Conservation (phyloP, 2,329 filamentous ascomycete genomes). For the Knufia fluminis region DNA sequence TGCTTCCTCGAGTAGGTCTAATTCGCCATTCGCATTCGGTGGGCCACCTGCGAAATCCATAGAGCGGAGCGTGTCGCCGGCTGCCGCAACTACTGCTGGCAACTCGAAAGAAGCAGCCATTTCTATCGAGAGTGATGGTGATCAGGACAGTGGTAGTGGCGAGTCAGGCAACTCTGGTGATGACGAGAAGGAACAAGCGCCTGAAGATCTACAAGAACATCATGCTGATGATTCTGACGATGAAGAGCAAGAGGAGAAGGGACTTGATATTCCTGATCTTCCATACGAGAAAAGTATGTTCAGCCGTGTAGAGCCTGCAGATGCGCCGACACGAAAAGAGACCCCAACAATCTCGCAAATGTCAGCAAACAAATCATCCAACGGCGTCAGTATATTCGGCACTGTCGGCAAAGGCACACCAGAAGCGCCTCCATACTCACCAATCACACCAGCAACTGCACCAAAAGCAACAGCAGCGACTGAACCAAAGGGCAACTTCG, state of each 20-base stretch:
- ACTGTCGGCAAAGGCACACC: constrained; percentile 24
- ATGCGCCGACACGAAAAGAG: constrained; percentile 11
- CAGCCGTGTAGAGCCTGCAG: constrained; percentile 19
- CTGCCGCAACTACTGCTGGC: constrained; percentile 6
- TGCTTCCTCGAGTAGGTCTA: constrained; percentile 6
- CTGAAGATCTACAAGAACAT: constrained; percentile 14
- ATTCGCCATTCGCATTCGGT: constrained; percentile 25
- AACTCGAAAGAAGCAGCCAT: constrained; percentile 14
- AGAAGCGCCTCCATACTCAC: constrained; percentile 17
- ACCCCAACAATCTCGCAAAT: constrained; percentile 25
- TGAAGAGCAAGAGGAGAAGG: constrained; percentile 15
- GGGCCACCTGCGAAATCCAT: constrained; percentile 22
- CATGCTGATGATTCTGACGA: constrained; percentile 13
- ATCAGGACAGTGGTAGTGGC: constrained; percentile 6
- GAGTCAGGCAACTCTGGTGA: constrained; percentile 14
- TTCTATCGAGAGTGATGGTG: constrained; percentile 13
- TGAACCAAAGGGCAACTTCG: constrained; percentile 12
- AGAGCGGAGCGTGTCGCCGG: constrained; percentile 16
- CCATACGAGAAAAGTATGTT: constrained; percentile 20
- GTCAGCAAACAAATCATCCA: constrained; percentile 23
- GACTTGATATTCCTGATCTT: constrained; percentile 12
- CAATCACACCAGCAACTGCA: constrained; percentile 15
- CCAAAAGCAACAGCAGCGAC: constrained; percentile 16
- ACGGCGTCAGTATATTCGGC: constrained; percentile 31
- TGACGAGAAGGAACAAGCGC: constrained; percentile 5